Evolutionary conservation across 208 protist genomes (phyloP).

Genomic region (Strigomonas oncopelti): DNA sequence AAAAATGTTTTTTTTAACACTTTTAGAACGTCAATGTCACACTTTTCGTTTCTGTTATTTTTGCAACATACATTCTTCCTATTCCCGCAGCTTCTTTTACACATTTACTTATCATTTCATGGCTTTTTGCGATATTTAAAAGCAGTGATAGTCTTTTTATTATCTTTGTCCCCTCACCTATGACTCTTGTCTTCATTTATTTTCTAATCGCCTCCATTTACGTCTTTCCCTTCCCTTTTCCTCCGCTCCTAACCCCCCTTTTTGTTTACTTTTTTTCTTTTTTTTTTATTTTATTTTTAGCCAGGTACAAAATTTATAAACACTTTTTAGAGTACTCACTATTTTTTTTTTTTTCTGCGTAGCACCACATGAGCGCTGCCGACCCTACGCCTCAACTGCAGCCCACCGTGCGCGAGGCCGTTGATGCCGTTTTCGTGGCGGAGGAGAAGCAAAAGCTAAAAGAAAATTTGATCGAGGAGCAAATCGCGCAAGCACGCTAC

Average conservation of each 20-base stretch:
- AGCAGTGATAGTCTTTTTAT: too few species aligned
- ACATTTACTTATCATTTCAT: background rate
- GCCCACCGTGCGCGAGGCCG: constrained; percentile 43
- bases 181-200: background rate
- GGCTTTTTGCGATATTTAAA: too few species aligned
- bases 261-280: background rate
- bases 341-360: background rate
- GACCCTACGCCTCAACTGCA: background rate
- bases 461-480: constrained; percentile 52
- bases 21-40: background rate
- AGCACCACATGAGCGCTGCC: background rate
- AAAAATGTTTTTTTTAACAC: background rate
- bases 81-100: background rate
- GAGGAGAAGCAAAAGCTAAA: constrained; percentile 58
- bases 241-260: background rate
- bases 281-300: background rate
- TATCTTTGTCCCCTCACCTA: too few species aligned
- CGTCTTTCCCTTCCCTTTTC: background rate
- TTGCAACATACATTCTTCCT: background rate
- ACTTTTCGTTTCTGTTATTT: background rate
- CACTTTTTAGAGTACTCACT: background rate
- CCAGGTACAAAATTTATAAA: background rate
- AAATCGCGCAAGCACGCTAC: constrained; percentile 79
- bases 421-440: constrained; percentile 46
- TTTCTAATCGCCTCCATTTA: background rate